phyloP scores from a whole-genome alignment of 2,329 filamentous ascomycete species.

The Ophiostoma quercus region DNA sequence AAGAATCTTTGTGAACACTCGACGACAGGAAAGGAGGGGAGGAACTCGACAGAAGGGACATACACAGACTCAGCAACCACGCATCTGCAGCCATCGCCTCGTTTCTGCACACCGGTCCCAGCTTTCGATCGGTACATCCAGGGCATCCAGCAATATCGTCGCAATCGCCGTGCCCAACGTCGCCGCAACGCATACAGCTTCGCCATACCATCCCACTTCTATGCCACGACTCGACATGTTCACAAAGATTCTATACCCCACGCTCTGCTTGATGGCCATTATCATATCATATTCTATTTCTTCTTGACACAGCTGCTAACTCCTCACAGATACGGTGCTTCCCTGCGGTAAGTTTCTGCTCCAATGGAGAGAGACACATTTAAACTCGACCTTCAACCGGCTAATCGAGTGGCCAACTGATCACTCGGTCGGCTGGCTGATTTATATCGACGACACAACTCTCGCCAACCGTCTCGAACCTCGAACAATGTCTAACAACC shows the following conservation, averaged over 20 bases:
- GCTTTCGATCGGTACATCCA: neutral
- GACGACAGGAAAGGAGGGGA: neutral
- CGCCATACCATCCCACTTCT: neutral
- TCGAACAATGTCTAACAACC: constrained; percentile 23
- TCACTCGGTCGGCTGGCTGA: neutral
- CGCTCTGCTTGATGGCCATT: neutral
- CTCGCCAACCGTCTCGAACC: neutral
- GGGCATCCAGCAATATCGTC: neutral
- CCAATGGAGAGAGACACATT: neutral
- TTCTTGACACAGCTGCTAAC: constrained; percentile 17
- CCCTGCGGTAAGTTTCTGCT: constrained; percentile 50
- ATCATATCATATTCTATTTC: neutral
- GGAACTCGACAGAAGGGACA: neutral
- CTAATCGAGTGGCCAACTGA: neutral
- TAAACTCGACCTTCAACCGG: neutral
- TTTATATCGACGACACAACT: neutral
- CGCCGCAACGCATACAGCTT: too few species aligned
- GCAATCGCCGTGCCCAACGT: neutral
- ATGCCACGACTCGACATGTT: neutral
- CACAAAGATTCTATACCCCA: neutral
- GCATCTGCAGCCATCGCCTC: neutral
- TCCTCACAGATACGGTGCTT: constrained; percentile 81
- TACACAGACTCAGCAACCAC: neutral
- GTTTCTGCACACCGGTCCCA: neutral
- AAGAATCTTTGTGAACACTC: neutral